These are phyloP conservation scores for Saturnispora silvae DNA, from an alignment of 805 yeast genomes.

Conservation along the genomic window DNA sequence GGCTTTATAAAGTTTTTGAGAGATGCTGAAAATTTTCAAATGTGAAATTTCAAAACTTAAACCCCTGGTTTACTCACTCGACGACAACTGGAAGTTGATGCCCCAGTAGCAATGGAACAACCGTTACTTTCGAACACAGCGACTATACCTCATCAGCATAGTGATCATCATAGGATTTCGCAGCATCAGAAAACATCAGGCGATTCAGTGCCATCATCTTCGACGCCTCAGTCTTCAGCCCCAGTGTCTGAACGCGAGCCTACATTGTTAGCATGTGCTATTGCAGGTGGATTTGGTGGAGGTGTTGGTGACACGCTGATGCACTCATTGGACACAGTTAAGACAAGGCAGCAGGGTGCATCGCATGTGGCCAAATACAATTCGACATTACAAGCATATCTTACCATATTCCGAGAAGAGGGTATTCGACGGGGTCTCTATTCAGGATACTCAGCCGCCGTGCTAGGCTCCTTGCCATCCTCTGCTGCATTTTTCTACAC, in stretches of 20 bases:
- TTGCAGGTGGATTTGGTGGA: slow-evolving; percentile 95
- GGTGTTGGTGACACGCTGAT: slow-evolving; percentile 82
- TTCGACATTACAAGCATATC: slow-evolving; percentile 66
- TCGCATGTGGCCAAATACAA: slow-evolving; percentile 55
- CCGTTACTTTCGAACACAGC: not conserved
- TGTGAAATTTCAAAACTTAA: too few species aligned
- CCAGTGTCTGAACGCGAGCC: slow-evolving; percentile 20
- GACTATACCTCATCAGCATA: not conserved
- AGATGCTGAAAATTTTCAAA: slow-evolving; percentile 44
- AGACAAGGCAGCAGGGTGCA: slow-evolving; percentile 96
- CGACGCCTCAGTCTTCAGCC: not conserved
- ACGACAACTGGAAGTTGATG: not conserved
- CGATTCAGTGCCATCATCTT: not conserved
- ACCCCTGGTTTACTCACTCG: not conserved
- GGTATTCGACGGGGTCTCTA: slow-evolving; percentile 79
- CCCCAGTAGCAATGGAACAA: not conserved
- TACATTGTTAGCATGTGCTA: slow-evolving; percentile 48
- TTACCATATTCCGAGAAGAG: slow-evolving; percentile 70
- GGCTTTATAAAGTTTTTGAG: slow-evolving; percentile 84
- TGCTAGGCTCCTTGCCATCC: slow-evolving; percentile 86
- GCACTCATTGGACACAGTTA: slow-evolving; percentile 96
- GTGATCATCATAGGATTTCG: not conserved
- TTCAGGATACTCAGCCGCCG: slow-evolving; percentile 87
- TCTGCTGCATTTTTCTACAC: slow-evolving; percentile 92
- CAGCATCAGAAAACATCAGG: not conserved